Evolutionary conservation across 208 protist species (phyloP).

Genomic region (Leishmania martiniquensis): DNA sequence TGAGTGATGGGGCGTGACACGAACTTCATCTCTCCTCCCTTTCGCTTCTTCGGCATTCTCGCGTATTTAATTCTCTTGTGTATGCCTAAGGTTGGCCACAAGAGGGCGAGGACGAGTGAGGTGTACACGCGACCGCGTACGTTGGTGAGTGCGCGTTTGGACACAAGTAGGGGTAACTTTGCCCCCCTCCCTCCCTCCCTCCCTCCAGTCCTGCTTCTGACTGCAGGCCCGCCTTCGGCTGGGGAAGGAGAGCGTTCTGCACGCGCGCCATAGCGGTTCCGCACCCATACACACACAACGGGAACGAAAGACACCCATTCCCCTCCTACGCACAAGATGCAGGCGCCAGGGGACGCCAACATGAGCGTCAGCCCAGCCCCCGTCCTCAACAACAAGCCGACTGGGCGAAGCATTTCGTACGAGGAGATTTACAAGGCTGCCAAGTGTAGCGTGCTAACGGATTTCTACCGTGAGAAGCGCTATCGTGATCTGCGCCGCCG

Average conservation of each 20-base stretch:
- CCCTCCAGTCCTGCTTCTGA: not conserved
- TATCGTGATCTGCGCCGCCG: slow-evolving; percentile 32
- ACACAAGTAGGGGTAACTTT: not conserved
- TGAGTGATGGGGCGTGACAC: not conserved
- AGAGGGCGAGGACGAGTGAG: not conserved
- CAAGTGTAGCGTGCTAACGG: slow-evolving; percentile 50
- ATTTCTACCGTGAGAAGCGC: slow-evolving; percentile 60
- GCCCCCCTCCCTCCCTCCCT: not conserved
- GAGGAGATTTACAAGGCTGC: slow-evolving; percentile 60
- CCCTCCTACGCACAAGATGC: slow-evolving; percentile 27
- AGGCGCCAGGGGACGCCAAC: slow-evolving; percentile 44
- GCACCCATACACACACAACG: not conserved
- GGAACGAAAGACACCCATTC: not conserved
- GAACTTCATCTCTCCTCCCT: not conserved
- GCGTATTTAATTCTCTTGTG: not conserved
- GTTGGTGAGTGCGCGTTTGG: not conserved
- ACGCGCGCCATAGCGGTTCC: not conserved
- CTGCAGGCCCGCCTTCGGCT: not conserved
- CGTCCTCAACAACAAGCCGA: slow-evolving; percentile 43
- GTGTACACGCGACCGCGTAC: not conserved
- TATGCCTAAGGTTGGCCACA: not conserved
- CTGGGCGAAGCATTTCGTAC: slow-evolving; percentile 44
- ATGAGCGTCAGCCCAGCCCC: slow-evolving; percentile 53
- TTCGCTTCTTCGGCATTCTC: not conserved
- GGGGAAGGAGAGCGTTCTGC: not conserved